A percentile compares a stretch with the other conserved stretches of the same genome.
Evolutionary conservation across 2,329 filamentous ascomycete genomes (phyloP).

Genomic region (Fusarium redolens): DNA sequence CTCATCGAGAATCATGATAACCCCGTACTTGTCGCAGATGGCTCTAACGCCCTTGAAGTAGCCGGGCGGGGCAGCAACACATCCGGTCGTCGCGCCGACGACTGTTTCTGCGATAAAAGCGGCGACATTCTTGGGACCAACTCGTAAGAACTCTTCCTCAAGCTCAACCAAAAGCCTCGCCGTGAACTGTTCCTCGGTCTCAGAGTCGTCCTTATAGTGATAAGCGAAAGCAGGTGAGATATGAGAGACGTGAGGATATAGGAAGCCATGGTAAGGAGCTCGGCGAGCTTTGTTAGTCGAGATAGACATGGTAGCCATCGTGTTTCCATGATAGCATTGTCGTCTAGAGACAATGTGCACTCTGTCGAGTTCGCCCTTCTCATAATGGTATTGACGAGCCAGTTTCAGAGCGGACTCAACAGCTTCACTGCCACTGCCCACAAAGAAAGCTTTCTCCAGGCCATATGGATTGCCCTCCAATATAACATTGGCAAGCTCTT

Average conservation of each 20-base stretch:
- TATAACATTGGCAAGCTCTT: neutral
- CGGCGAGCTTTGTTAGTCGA: constrained; percentile 13
- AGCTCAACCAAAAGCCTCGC: neutral
- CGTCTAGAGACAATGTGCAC: constrained; percentile 4
- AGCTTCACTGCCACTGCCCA: constrained; percentile 49
- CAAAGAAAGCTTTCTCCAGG: constrained; percentile 42
- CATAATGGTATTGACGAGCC: constrained; percentile 57
- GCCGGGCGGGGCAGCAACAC: constrained; percentile 14
- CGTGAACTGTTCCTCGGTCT: neutral
- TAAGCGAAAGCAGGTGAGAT: constrained; percentile 14
- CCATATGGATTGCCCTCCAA: neutral
- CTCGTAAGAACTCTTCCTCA: constrained; percentile 4
- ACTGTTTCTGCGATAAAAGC: constrained; percentile 73
- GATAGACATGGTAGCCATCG: constrained; percentile 21
- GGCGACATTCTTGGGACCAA: constrained; percentile 7
- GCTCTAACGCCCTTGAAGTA: constrained; percentile 31
- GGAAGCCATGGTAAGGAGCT: constrained; percentile 3
- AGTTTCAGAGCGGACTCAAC: constrained; percentile 61
- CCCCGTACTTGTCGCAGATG: constrained; percentile 64
- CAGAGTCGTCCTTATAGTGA: neutral
- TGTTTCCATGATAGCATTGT: constrained; percentile 19
- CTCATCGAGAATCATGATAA: constrained; percentile 70
- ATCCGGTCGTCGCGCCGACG: constrained; percentile 61
- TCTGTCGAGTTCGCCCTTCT: neutral
- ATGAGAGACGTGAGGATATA: constrained; percentile 15